Conservation (phyloP, 352 stramenopile species). For the Phytophthora foliorum region DNA sequence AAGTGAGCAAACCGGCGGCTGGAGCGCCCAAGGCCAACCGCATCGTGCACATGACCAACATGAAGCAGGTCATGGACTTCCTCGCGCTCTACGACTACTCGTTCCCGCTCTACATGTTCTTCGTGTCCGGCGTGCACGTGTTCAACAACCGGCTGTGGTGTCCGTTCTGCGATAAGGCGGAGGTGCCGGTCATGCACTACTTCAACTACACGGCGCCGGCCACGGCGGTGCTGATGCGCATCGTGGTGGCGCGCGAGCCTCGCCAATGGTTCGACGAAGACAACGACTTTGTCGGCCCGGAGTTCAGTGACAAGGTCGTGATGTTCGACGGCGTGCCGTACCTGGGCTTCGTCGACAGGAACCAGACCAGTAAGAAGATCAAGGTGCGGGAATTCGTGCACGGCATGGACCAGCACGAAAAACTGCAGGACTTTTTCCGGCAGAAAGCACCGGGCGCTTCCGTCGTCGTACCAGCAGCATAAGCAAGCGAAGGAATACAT, state of each 20-base stretch:
- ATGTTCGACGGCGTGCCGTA: conserved; percentile 75
- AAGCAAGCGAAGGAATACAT: not conserved
- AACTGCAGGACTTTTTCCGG: conserved; percentile 57
- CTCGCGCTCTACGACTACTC: conserved; percentile 69
- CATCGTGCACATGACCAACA: conserved; percentile 54
- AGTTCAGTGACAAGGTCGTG: conserved; percentile 68
- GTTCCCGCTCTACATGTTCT: conserved; percentile 82
- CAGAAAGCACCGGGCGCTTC: conserved; percentile 23
- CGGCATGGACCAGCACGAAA: conserved; percentile 52
- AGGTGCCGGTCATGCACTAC: conserved; percentile 80
- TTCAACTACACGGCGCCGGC: conserved; percentile 78
- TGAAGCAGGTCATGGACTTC: conserved; percentile 60
- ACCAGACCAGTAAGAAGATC: conserved; percentile 50
- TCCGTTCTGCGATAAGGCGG: conserved; percentile 79
- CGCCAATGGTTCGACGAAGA: conserved; percentile 80
- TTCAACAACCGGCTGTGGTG: conserved; percentile 89
- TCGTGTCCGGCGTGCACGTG: conserved; percentile 73
- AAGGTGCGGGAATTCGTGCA: conserved; percentile 54
- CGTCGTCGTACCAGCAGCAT: conserved; percentile 12
- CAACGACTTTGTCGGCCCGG: conserved; percentile 71
- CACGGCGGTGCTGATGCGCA: conserved; percentile 62
- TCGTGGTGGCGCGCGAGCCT: conserved; percentile 65
- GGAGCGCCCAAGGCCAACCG: conserved; percentile 54
- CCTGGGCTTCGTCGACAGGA: conserved; percentile 60
- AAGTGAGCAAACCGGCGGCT: conserved; percentile 50